Evolutionary conservation across 352 stramenopile genomes (phyloP).

Genomic region (Phytophthora foliorum): DNA sequence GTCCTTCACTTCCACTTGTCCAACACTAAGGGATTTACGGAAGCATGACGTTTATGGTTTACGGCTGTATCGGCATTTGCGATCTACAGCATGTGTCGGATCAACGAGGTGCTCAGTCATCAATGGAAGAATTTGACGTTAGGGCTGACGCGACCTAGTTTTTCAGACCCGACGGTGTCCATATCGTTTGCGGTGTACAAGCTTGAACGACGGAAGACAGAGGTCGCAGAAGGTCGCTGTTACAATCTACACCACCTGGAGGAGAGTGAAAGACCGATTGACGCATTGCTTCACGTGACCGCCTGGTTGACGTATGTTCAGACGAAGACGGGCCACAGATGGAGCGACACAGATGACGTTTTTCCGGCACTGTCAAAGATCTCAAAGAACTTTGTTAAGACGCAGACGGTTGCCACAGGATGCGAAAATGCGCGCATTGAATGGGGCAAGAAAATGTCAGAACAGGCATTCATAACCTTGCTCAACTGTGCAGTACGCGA

Average conservation of each 20-base stretch:
- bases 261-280: not conserved
- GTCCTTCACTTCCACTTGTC: conserved; percentile 4
- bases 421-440: conserved; percentile 16
- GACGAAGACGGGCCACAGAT: conserved; percentile 8
- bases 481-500: conserved; percentile 17
- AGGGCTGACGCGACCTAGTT: conserved; percentile 4
- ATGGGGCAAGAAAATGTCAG: conserved; percentile 22
- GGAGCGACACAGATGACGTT: conserved; percentile 14
- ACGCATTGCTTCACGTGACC: not conserved
- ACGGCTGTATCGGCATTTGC: conserved; percentile 5
- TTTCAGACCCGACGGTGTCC: not conserved
- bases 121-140: conserved; percentile 16
- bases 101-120: conserved; percentile 16
- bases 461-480: conserved; percentile 12
- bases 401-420: not conserved
- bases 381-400: conserved; percentile 12
- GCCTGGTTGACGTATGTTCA: not conserved
- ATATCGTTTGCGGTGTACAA: conserved; percentile 11
- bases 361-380: conserved; percentile 20
- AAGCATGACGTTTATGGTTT: conserved; percentile 11
- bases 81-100: conserved; percentile 21
- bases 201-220: conserved; percentile 15
- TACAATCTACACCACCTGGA: conserved; percentile 15
- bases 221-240: conserved; percentile 14
- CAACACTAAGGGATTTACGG: conserved; percentile 2